These are phyloP conservation scores for Alnus rubra DNA, from an alignment of 306 rosid genomes.

Conservation along the genomic window DNA sequence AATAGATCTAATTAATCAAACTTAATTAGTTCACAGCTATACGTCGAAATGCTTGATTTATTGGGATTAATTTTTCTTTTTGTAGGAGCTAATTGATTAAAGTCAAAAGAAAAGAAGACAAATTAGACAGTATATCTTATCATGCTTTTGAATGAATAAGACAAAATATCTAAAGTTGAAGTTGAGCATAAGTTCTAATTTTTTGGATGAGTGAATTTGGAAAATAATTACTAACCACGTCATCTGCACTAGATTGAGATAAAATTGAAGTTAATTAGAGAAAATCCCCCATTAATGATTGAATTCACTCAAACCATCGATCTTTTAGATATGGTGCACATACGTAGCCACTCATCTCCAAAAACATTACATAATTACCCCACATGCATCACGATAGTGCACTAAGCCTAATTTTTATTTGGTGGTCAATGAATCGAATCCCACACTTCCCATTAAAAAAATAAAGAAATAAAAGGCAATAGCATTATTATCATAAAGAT, in stretches of 20 bases:
- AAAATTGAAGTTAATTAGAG: neutral
- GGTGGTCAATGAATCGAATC: conserved; percentile 65
- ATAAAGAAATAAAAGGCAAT: neutral
- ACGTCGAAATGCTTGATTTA: neutral
- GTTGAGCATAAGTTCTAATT: neutral
- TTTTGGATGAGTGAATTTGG: neutral
- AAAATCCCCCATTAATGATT: neutral
- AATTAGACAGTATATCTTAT: neutral
- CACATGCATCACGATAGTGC: conserved; percentile 44
- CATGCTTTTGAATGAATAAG: neutral
- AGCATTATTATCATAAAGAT: conserved; percentile 25
- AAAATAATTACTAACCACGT: conserved; percentile 32
- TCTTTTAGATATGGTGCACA: conserved; percentile 35
- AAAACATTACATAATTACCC: conserved; percentile 20
- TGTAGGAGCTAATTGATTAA: neutral
- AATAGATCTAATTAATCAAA: too few relatives aligned
- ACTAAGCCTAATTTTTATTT: conserved; percentile 60
- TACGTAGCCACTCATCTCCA: conserved; percentile 32
- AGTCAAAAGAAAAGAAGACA: neutral
- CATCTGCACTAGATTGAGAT: conserved; percentile 47
- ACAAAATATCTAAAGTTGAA: neutral
- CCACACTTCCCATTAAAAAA: conserved; percentile 46
- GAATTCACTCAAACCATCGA: conserved; percentile 6
- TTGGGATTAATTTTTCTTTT: neutral
- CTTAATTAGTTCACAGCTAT: too few relatives aligned